Conservation (phyloP, 441 rosid genomes). For the Daphne laureola region DNA sequence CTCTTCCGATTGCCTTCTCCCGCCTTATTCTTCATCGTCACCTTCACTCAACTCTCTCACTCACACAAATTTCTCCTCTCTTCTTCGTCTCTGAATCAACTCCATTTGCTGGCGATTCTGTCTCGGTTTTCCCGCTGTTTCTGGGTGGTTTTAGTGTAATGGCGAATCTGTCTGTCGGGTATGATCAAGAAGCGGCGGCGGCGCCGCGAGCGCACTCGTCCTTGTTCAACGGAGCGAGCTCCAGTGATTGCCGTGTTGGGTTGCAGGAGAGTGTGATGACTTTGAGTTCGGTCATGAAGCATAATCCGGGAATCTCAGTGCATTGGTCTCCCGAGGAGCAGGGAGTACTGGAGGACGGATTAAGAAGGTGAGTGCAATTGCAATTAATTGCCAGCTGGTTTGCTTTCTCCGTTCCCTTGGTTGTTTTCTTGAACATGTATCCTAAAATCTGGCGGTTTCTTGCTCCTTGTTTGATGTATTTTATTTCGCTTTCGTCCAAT, state of each 20-base stretch:
- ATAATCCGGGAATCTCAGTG: constrained; percentile 47
- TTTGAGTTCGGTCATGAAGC: constrained; percentile 26
- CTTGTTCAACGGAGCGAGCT: constrained; percentile 27
- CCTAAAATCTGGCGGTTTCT: not conserved
- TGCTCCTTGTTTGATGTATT: not conserved
- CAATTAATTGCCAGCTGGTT: no score
- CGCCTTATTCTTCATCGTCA: not conserved
- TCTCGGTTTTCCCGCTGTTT: not conserved
- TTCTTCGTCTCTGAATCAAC: not conserved
- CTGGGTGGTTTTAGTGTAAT: constrained; percentile 12
- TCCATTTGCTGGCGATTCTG: constrained; percentile 7
- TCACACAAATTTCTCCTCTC: not conserved
- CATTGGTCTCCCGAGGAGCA: constrained; percentile 62
- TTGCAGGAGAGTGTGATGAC: constrained; percentile 20
- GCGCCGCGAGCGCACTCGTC: constrained; percentile 28
- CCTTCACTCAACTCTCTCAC: not conserved
- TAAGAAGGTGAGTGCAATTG: constrained; percentile 30
- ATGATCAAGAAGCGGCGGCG: constrained; percentile 34
- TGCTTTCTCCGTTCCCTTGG: not conserved
- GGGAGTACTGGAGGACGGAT: constrained; percentile 41
- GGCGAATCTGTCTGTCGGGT: constrained; percentile 55
- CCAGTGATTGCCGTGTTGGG: constrained; percentile 16
- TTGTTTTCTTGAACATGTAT: not conserved
- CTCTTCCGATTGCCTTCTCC: constrained; percentile 1
- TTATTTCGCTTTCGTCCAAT: no score